Evolutionary conservation across 805 yeast genomes (phyloP), one percentile per base, ranked within the genome.

Genomic region (Suhomyces emberorum): DNA sequence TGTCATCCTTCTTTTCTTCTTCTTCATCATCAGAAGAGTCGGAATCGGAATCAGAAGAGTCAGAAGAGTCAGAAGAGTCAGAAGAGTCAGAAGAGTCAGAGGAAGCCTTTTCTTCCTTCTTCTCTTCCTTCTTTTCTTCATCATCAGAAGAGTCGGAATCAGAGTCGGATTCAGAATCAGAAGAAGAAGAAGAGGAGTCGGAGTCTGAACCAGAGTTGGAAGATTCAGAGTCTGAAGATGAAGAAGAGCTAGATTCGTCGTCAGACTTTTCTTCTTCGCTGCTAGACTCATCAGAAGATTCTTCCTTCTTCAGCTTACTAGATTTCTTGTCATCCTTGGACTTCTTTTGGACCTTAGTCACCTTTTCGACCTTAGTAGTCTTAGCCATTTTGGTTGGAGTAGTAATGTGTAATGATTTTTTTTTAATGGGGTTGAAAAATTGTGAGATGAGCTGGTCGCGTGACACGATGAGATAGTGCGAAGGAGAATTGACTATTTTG

Each of bases 301-400:
- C 44, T 30, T 41, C 51, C 52, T 57, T 49, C 47, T 49, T 44
- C 35, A 46, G 43, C 43, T 52, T 49, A 34, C 42, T 34, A 31
- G 39, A 48, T 46, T 52, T 52, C 49, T 51, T 47, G 35, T 30
- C 34, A 18, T 49, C 36, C 38, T 51, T 49, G 29, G 44, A 46
- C 44, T 54, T 56, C 47, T 54, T 56, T 7, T 7, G 7, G 22
- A 43, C 54, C 49, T 56, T 58, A 30, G 55, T 36, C 14, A 20
- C 27, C 22, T 28, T 34, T 15, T 61, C 36, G 38, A 56, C 57
- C 34, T 54, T 49, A 28, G 62, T 47, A 43, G 69, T 47, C 51
- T 66, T 67, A 46, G 68, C 73, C 73, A 67, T 67, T 50, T 28
- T 61, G 32, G 15, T 12, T 12, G 15, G 7, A 15, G 15, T 7